Evolutionary conservation across 164 flowering plant species (phyloP).

Genomic region (Vitis riparia): DNA sequence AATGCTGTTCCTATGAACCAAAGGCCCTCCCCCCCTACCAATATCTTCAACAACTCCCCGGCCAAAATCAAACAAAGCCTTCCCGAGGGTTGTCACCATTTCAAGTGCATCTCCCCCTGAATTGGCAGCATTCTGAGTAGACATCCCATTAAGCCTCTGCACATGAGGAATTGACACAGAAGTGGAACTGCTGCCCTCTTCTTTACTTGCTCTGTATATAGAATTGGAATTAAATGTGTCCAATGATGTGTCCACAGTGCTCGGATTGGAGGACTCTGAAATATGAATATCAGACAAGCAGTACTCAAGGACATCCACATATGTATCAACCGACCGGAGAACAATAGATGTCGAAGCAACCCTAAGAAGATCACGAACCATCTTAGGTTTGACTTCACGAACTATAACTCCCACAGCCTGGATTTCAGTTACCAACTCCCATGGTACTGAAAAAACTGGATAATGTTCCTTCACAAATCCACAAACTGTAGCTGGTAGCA

Average conservation of each 20-base stretch:
- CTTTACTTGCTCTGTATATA: slow-evolving; percentile 13
- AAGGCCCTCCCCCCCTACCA: slow-evolving; percentile 67
- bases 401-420: slow-evolving; percentile 78
- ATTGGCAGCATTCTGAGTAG: slow-evolving; percentile 39
- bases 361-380: slow-evolving; percentile 89
- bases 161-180: slow-evolving; percentile 29
- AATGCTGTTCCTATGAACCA: slow-evolving; percentile 28
- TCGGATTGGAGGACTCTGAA: slow-evolving; percentile 27
- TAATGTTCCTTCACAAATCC: slow-evolving; percentile 93
- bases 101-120: slow-evolving; percentile 85
- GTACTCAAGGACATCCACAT: slow-evolving; percentile 91
- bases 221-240: slow-evolving; percentile 20
- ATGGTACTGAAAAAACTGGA: slow-evolving; percentile 96
- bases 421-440: slow-evolving; percentile 92
- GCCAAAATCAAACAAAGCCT: slow-evolving; percentile 85
- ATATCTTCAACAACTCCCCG: slow-evolving; percentile 95
- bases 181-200: slow-evolving; percentile 19
- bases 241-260: slow-evolving; percentile 19
- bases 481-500: slow-evolving; percentile 83
- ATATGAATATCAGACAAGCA: slow-evolving; percentile 79
- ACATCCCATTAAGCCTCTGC: slow-evolving; percentile 29
- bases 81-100: slow-evolving; percentile 83
- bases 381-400: slow-evolving; percentile 89
- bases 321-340: slow-evolving; percentile 74
- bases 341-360: slow-evolving; percentile 65